Percentiles rank a stretch among this genome's conserved stretches.
Evolutionary conservation across 2,329 filamentous ascomycete species (phyloP).

Genomic region (Pezicula rhizophila): DNA sequence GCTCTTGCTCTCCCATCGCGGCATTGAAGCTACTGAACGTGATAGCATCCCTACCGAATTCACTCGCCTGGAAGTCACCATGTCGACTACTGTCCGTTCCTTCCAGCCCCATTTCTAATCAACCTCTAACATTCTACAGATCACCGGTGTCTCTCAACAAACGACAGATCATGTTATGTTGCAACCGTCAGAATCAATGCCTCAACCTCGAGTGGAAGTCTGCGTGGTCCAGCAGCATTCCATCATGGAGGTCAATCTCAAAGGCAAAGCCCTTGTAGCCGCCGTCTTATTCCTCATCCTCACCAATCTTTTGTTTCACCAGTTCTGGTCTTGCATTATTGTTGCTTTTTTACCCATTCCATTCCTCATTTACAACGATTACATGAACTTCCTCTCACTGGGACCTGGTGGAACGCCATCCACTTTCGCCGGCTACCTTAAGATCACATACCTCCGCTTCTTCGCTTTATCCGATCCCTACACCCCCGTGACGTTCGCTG

Average conservation of each 20-base stretch:
- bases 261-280: conserved; percentile 28
- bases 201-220: conserved; percentile 10
- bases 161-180: conserved; percentile 12
- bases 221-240: conserved; percentile 22
- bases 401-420: conserved; percentile 76
- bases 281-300: conserved; percentile 47
- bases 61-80: conserved; percentile 67
- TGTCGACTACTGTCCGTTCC: conserved; percentile 66
- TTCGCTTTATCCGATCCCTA: conserved; percentile 69
- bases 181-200: conserved; percentile 10
- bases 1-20: conserved; percentile 15
- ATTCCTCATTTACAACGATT: conserved; percentile 60
- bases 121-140: conserved; percentile 46
- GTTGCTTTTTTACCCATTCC: conserved; percentile 42
- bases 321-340: conserved; percentile 41
- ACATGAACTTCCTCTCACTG: conserved; percentile 67
- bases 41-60: conserved; percentile 31
- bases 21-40: conserved; percentile 23
- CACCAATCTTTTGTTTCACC: conserved; percentile 45
- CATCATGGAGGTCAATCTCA: conserved; percentile 23
- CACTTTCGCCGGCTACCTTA: conserved; percentile 66
- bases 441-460: conserved; percentile 65
- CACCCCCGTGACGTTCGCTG: conserved; percentile 45
- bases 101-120: conserved; percentile 61
- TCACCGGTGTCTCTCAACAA: conserved; percentile 9